phyloP scores from a whole-genome alignment of 2,329 filamentous ascomycete species.

The Aspergillus ochraceoroseus region DNA sequence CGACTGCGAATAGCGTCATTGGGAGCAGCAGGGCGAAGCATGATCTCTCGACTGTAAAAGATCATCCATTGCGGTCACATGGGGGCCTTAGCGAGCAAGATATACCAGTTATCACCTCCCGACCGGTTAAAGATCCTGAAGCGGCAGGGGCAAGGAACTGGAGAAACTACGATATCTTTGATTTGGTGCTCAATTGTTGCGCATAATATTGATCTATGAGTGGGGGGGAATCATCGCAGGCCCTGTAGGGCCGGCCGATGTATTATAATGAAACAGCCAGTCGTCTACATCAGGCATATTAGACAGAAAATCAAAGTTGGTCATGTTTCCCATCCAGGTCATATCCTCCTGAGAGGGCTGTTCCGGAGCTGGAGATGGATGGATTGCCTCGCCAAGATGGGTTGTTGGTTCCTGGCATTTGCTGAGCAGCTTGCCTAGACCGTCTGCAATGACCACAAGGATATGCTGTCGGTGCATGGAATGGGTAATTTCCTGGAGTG shows the following conservation, averaged over 20 bases:
- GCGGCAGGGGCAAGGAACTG: not conserved
- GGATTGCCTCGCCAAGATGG: no score
- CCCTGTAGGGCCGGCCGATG: no score
- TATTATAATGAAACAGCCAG: no score
- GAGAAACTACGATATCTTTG: slow-evolving; percentile 8
- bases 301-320: slow-evolving; percentile 8
- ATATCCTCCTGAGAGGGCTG: slow-evolving; percentile 3
- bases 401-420: no score
- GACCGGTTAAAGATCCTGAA: not conserved
- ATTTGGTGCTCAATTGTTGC: slow-evolving; percentile 6
- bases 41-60: slow-evolving; percentile 1
- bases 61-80: slow-evolving; percentile 5
- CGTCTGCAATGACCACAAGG: no score
- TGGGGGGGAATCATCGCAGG: no score
- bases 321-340: slow-evolving; percentile 8
- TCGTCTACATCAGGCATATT: no score
- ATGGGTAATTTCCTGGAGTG: no score
- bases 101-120: not conserved
- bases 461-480: no score
- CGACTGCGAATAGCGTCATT: not conserved
- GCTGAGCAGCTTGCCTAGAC: no score
- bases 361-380: slow-evolving; percentile 1
- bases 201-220: not conserved
- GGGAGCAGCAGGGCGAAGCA: slow-evolving; percentile 3
- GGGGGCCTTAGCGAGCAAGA: slow-evolving; percentile 4